Conservation (phyloP, 2,329 filamentous ascomycete species). For the Cadophora gregata region DNA sequence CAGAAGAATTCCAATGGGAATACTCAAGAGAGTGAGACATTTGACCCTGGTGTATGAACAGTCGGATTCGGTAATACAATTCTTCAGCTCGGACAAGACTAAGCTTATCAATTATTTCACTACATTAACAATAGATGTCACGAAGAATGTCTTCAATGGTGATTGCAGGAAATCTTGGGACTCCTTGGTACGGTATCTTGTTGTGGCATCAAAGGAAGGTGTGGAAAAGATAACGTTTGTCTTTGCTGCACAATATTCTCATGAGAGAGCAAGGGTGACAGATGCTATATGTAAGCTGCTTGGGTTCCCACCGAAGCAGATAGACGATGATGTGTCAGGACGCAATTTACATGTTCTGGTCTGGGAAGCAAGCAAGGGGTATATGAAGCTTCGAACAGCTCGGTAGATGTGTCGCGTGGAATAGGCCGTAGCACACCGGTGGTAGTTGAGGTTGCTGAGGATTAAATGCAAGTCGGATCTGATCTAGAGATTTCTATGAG, state of each 20-base stretch:
- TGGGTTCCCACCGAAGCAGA: neutral
- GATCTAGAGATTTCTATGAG: too few relatives aligned
- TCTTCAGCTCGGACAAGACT: neutral
- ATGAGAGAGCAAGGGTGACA: neutral
- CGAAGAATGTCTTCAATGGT: too few relatives aligned
- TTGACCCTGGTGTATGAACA: neutral
- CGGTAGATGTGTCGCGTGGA: too few relatives aligned
- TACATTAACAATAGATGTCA: neutral
- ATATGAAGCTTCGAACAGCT: neutral
- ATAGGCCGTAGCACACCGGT: too few relatives aligned
- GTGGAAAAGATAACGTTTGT: neutral
- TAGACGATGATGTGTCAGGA: neutral
- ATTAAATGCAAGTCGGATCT: too few relatives aligned
- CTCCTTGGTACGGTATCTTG: neutral
- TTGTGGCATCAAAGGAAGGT: neutral
- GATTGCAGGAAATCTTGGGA: neutral
- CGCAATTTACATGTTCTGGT: neutral
- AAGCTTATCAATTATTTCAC: neutral
- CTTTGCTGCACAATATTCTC: neutral
- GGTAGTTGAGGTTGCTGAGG: too few relatives aligned
- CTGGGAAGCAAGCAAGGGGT: neutral
- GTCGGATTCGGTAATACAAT: neutral
- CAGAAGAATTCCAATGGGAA: neutral
- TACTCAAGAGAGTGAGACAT: neutral
- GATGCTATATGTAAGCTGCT: neutral